These are phyloP conservation scores for Globisporangium solare DNA, from an alignment of 352 stramenopile species.

Conservation along the genomic window DNA sequence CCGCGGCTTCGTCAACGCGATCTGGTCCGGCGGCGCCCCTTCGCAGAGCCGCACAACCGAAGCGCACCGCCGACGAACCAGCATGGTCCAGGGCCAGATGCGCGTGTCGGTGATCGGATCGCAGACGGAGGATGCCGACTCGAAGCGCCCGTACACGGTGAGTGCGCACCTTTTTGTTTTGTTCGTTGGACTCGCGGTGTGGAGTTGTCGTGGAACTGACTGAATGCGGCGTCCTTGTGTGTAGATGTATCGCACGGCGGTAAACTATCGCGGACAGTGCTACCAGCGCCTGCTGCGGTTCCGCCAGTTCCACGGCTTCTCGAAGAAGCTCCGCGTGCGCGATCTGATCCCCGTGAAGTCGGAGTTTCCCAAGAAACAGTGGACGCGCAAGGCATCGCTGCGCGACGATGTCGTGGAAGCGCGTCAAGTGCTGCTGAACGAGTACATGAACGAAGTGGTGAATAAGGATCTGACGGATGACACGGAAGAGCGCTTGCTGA, in stretches of 20 bases:
- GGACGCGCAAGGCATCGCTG: slow-evolving; percentile 48
- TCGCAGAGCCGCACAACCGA: not conserved
- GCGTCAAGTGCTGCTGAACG: slow-evolving; percentile 67
- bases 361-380: slow-evolving; percentile 48
- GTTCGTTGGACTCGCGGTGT: too few relatives aligned
- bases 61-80: too few relatives aligned
- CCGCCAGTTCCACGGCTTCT: slow-evolving; percentile 53
- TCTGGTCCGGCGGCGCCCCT: not conserved
- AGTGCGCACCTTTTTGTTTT: too few relatives aligned
- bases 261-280: slow-evolving; percentile 59
- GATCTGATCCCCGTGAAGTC: slow-evolving; percentile 13
- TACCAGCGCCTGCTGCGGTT: slow-evolving; percentile 70
- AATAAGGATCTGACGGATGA: slow-evolving; percentile 31
- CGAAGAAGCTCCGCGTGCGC: slow-evolving; percentile 36
- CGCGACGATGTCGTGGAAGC: slow-evolving; percentile 55
- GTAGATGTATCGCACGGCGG: slow-evolving; percentile 63
- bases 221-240: not conserved
- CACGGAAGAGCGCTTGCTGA: slow-evolving; percentile 42
- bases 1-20: too few relatives aligned
- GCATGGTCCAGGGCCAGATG: slow-evolving; percentile 32
- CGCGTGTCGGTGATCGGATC: slow-evolving; percentile 66
- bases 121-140: slow-evolving; percentile 36
- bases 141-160: slow-evolving; percentile 49
- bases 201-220: too few relatives aligned
- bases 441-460: slow-evolving; percentile 63